phyloP scores from a whole-genome alignment of 1,139 yeast species.

The Martiniozyma asiatica region DNA sequence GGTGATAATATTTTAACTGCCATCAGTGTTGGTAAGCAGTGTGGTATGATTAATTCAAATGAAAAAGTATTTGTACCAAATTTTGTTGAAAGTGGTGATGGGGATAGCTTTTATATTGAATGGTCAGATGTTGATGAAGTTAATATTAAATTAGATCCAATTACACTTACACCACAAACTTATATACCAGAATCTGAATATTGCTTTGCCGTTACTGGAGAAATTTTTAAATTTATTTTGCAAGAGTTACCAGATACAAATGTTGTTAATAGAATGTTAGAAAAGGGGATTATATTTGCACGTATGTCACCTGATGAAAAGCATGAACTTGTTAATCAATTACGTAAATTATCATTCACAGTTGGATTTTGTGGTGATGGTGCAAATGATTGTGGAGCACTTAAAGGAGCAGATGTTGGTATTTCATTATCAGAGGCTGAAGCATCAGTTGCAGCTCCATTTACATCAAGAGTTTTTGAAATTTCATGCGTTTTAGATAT shows the following conservation, averaged over 20 bases:
- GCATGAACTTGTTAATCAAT: constrained; percentile 82
- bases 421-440: constrained; percentile 94
- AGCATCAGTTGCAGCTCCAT: constrained; percentile 95
- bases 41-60: constrained; percentile 44
- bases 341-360: constrained; percentile 76
- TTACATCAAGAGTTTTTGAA: constrained; percentile 81
- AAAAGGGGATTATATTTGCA: constrained; percentile 74
- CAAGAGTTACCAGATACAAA: constrained; percentile 36
- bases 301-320: constrained; percentile 99
- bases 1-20: constrained; percentile 96
- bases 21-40: constrained; percentile 80
- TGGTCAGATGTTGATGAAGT: constrained; percentile 62
- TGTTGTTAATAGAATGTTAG: constrained; percentile 45
- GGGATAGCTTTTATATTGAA: constrained; percentile 2
- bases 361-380: constrained; percentile 99
- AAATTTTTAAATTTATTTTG: constrained; percentile 67
- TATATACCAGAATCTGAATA: constrained; percentile 27
- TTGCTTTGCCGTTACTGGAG: constrained; percentile 83
- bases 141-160: constrained; percentile 42
- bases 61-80: constrained; percentile 58
- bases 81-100: constrained; percentile 24
- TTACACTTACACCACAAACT: constrained; percentile 32
- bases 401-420: constrained; percentile 96
- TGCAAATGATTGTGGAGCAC: constrained; percentile 94
- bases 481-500: constrained; percentile 88